Base-by-base conservation (phyloP, 352 stramenopile genomes). In the Elongisporangium undulatum region DNA sequence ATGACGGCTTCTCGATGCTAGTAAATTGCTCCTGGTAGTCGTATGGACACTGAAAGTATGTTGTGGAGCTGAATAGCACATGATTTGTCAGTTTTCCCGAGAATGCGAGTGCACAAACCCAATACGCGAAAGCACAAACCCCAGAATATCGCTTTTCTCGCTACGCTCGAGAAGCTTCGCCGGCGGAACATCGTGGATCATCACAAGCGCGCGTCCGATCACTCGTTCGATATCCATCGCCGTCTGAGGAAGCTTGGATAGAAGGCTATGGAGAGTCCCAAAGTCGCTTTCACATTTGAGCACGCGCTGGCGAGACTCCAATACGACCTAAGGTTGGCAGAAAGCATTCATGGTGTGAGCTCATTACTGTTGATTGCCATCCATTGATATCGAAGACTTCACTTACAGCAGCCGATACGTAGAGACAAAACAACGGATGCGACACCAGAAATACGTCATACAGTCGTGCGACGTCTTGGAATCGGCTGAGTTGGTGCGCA, bases 401-500 rank as follows among this genome's bases (percentile, higher is more conserved):
- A 60, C 56, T 21, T 61, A 89, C 83, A 16, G 90, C 78, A 8
- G 96, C 83, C 45, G 81, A 90, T 17, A 97, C 62, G 56, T 98
- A 98, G 6, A 98, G 59, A 8, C 87, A 82, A 58, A 98, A 94
- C 22, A 98, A 71, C 29, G 95, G 90, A 66, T 98, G 94, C 8
- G 86, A 93, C 22, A 90, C 74, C n/a, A 98, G 73, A 57, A 98
- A 90, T 23, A 96, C 87, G 70, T 98, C 95, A 71, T 95, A 98
- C 48, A 98, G 65, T 24, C 95, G 75, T 58, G 92, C 79, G 10
- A 97, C 92, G 55, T 98, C 71, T 3, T 75, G 59, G 9, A 97
- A 94, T 24, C 91, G 87, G 53, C 72, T 74, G 8, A 98, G 63
- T 66, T 98, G 85, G 72, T 98, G 94, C 13, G 87, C 75, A 67